A percentile compares a stretch with the other conserved stretches of the same genome.
Conservation (phyloP, 306 rosid species). For the Elaeagnus macrophylla region DNA sequence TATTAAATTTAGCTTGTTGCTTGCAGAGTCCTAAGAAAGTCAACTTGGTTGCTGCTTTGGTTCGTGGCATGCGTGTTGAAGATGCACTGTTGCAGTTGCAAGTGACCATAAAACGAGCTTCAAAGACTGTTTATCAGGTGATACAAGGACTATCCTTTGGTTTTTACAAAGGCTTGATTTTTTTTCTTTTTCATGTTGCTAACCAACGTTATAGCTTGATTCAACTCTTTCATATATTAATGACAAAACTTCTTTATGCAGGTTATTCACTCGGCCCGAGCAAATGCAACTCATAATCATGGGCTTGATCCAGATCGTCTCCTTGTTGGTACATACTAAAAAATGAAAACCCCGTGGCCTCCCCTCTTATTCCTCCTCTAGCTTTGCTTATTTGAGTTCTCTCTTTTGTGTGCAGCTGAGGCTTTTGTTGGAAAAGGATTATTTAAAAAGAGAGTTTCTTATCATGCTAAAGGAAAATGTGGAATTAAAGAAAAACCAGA, state of each 20-base stretch:
- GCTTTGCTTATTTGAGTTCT: constrained; percentile 15
- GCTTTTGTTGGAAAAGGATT: constrained; percentile 83
- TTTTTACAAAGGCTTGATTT: background rate
- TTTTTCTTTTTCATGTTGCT: background rate
- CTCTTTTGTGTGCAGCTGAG: constrained; percentile 47
- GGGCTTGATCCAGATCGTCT: constrained; percentile 81
- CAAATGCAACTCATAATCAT: constrained; percentile 87
- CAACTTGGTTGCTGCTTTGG: constrained; percentile 88
- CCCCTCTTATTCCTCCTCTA: background rate
- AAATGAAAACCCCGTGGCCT: constrained; percentile 8
- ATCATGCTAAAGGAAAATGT: constrained; percentile 38
- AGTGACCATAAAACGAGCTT: constrained; percentile 76
- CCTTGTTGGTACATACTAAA: constrained; percentile 54
- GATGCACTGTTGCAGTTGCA: constrained; percentile 91
- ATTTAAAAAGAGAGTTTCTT: constrained; percentile 37
- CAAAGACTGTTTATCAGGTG: constrained; percentile 92
- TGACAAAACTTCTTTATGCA: constrained; percentile 21
- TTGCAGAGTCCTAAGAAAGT: constrained; percentile 86
- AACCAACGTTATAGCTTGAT: background rate
- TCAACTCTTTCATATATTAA: background rate
- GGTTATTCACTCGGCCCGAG: constrained; percentile 90
- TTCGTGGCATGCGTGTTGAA: constrained; percentile 97
- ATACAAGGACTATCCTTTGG: constrained; percentile 8
- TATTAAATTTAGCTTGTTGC: background rate
- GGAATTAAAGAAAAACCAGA: constrained; percentile 53